Base-by-base conservation (phyloP, 441 rosid genomes). In the Lepidium campestre region DNA sequence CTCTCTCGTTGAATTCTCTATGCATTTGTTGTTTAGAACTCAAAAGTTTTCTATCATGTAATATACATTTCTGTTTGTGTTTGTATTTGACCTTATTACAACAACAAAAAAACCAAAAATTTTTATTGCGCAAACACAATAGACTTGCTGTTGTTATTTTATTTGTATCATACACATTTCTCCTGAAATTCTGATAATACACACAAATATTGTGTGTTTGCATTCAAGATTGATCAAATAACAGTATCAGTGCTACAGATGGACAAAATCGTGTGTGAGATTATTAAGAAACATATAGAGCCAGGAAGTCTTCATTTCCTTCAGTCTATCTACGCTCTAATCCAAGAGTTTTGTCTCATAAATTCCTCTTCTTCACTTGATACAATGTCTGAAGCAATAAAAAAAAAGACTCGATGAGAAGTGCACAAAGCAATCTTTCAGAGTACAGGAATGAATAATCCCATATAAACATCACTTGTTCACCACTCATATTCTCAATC, bases 311-410 rank as follows among this genome's bases (percentile, higher is more conserved):
- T 39, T 56, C 27, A 56, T 53, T 44, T 10, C 25, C 45, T 55
- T 37, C 2, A 46, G 17, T 17, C 25, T 25, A 53, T 31, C 22
- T 65, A 54, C 22, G 65, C 47, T 57, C 60, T 17, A 57, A 12
- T 20, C 65, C 62, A 57, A 64, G 22, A 40, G 0, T 22, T 5
- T 2, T 47, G 23, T 58, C 39, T 49, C 45, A 63, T 35, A 49
- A 10, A 45, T 29, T 18, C 66, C 29, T 34, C 49, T 65, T 57
- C 56, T 49, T 72, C 65, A 32, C 55, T 65, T 50, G 70, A 29
- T 32, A 23, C 25, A 12, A 23, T 10, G 47, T 58, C 71, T 58
- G 56, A 58, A 49, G 47, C 32, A 53, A 72, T 17, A 23, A 40
- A 35, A 31, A 39, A 57, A 56, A 27, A 37, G 10, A 49, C 29